Conservation (phyloP, 2,329 filamentous ascomycete genomes). For the Fusarium ramigenum region DNA sequence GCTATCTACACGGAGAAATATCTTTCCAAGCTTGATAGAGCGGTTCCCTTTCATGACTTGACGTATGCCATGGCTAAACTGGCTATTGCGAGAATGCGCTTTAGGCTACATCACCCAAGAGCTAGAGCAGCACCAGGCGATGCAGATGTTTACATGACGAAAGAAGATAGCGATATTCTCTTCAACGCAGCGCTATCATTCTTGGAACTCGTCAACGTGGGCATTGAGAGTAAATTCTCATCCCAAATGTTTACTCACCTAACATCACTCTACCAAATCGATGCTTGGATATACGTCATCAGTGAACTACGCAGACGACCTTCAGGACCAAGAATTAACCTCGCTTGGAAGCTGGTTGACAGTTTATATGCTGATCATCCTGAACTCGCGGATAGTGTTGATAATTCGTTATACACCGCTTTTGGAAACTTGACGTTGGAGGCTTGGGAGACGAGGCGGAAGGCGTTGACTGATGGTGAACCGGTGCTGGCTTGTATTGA, state of each 20-base stretch:
- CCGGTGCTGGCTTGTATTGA: slow-evolving; percentile 18
- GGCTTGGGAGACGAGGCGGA: slow-evolving; percentile 35
- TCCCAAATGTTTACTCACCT: slow-evolving; percentile 44
- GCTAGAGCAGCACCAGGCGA: background rate
- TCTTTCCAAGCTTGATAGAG: slow-evolving; percentile 34
- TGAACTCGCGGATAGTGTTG: slow-evolving; percentile 7
- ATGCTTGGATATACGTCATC: slow-evolving; percentile 46
- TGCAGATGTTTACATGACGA: slow-evolving; percentile 19
- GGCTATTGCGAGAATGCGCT: slow-evolving; percentile 42
- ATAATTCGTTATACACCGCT: slow-evolving; percentile 7
- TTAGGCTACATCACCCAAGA: slow-evolving; percentile 44
- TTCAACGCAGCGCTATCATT: slow-evolving; percentile 39
- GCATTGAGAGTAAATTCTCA: slow-evolving; percentile 41
- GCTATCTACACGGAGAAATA: slow-evolving; percentile 36
- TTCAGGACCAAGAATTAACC: slow-evolving; percentile 18
- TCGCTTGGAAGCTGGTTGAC: slow-evolving; percentile 44
- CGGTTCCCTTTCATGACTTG: slow-evolving; percentile 44
- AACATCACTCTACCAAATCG: slow-evolving; percentile 41
- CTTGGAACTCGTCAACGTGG: slow-evolving; percentile 37
- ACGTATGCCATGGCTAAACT: slow-evolving; percentile 36
- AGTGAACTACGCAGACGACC: slow-evolving; percentile 43
- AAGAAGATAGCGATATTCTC: slow-evolving; percentile 35
- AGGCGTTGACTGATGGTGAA: background rate
- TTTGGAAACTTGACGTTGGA: slow-evolving; percentile 30
- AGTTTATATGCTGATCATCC: slow-evolving; percentile 39